Conservation (phyloP, 139 green algal species). For the Chlamydomonas sp. region DNA sequence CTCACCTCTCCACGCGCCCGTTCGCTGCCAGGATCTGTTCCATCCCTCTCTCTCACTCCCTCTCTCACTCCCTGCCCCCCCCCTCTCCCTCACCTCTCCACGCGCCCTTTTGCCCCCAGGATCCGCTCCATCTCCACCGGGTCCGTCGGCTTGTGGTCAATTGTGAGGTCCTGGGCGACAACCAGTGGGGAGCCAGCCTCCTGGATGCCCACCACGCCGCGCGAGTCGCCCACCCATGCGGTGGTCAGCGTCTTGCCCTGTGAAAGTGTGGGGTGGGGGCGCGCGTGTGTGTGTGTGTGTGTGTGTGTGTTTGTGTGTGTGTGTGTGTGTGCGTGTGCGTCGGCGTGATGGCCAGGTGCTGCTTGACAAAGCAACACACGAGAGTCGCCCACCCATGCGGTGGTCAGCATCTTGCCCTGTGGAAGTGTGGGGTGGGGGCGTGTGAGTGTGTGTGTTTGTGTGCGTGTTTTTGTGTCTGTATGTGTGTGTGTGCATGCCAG, state of each 20-base stretch:
- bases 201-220: slow-evolving; percentile 41
- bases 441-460: too few species aligned
- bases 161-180: slow-evolving; percentile 67
- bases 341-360: slow-evolving; percentile 23
- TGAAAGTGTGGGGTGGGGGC: slow-evolving; percentile 46
- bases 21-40: too few species aligned
- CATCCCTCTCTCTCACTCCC: too few species aligned
- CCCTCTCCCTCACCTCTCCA: slow-evolving; percentile 69
- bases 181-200: slow-evolving; percentile 7
- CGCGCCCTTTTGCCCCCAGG: slow-evolving; percentile 55
- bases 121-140: slow-evolving; percentile 72
- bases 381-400: slow-evolving; percentile 77
- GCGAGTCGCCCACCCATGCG: slow-evolving; percentile 89
- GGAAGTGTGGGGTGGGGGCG: too few species aligned
- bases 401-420: slow-evolving; percentile 22
- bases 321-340: too few species aligned
- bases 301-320: neutral
- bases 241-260: too few species aligned
- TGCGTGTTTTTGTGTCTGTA: too few species aligned
- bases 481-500: too few species aligned
- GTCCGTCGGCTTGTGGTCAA: slow-evolving; percentile 74
- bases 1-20: too few species aligned
- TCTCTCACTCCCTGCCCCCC: too few species aligned
- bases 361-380: slow-evolving; percentile 44
- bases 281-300: neutral